Evolutionary conservation across 257 asterid species (phyloP), one percentile per base, ranked within the genome.

Genomic region (Gentiana dahurica): DNA sequence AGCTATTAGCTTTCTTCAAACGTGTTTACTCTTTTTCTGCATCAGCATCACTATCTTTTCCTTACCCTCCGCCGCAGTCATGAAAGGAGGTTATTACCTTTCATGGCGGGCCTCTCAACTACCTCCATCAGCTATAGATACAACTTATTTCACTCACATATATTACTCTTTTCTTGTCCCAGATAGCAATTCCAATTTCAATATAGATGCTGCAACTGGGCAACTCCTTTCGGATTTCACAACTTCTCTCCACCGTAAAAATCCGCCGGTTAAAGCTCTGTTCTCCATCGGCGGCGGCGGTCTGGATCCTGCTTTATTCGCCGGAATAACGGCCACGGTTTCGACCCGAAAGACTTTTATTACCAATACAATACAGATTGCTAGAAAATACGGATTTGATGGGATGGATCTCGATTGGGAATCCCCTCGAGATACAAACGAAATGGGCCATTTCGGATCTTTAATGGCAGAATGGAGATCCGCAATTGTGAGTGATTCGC

Each of bases 281-380:
- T 86, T 75, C 74, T 84, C 97, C 3, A 70, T 84, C 3, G 95
- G 95, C 3, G 95, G 97, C 24, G 93, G 76, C 0, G 68, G 57
- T 0, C 84, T 62, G 7, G 83, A 72, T n/a, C 24, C 73, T 0
- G 47, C 54, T 1, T 35, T 72, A 24, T 84, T 84, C 61, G 71
- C 88, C 1, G 60, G 78, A 33, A 65, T 89, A 81, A 89, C 80
- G 0, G 65, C 89, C 2, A 34, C 12, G 44, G 4, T 72, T 4
- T 12, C 71, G 36, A 41, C 73, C 0, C 77, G 91, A 5, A 55
- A 62, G 49, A 60, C 34, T 4, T 89, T 89, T 74, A 75, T 89
- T 49, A 57, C 35, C 1, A 83, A 94, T 0, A 84, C 76, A 79
- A 80, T 89, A n/a, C 64, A 75, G 8, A 81, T 77, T 1, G 97